A percentile compares a stretch with the other conserved stretches of the same genome.
Conservation (phyloP, 306 rosid genomes). For the Quercus aquifolioides region DNA sequence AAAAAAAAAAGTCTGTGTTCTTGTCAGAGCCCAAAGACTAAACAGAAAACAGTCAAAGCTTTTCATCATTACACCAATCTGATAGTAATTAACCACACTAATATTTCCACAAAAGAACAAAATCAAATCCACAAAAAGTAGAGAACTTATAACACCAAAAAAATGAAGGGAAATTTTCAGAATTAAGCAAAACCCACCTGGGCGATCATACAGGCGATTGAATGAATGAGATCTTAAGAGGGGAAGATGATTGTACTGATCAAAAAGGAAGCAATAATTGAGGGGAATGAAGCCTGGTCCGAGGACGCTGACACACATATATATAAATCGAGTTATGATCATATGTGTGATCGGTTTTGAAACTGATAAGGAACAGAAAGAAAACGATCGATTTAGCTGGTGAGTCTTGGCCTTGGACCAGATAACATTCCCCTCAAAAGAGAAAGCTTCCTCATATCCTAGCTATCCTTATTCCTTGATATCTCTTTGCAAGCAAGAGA, state of each 20-base stretch:
- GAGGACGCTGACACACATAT: constrained; percentile 24
- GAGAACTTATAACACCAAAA: background rate
- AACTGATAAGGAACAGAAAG: background rate
- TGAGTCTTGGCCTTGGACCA: constrained; percentile 50
- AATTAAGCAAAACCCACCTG: constrained; percentile 28
- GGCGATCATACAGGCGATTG: constrained; percentile 2
- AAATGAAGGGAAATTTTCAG: background rate
- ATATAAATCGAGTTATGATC: background rate
- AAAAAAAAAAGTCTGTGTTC: constrained; percentile 21
- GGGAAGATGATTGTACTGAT: background rate
- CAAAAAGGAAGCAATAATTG: constrained; percentile 42
- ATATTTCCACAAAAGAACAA: constrained; percentile 1
- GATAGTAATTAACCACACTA: background rate
- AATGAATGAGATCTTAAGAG: background rate
- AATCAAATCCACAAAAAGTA: background rate
- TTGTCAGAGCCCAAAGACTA: constrained; percentile 17
- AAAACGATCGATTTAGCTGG: background rate
- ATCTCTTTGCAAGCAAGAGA: background rate
- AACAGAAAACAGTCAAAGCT: constrained; percentile 21
- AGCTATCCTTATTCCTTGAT: background rate
- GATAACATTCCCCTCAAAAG: constrained; percentile 62
- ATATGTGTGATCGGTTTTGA: too few relatives aligned
- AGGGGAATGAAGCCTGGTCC: constrained; percentile 96
- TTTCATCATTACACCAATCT: constrained; percentile 43
- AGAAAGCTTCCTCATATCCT: constrained; percentile 36